Evolutionary conservation across 129 eudicot genomes (phyloP), one percentile per base, ranked within the genome.

Genomic region (Oenanthe sinensis): DNA sequence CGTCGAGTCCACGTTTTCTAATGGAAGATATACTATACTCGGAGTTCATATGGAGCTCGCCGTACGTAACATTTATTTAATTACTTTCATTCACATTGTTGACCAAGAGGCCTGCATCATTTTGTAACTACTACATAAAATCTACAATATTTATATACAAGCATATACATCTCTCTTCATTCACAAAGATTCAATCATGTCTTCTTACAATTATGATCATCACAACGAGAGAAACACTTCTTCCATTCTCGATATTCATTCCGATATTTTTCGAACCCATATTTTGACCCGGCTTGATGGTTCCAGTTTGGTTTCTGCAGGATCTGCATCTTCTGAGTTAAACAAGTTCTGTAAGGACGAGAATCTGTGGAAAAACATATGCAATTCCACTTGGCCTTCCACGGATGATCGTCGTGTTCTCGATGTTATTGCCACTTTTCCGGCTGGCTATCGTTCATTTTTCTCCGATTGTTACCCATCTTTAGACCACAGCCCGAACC

Each of bases 351-450:
- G 70, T 44, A 76, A 44, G 39, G 72, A 75, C 4, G 76, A 76
- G 17, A 63, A 39, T 16, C 70, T 81, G 7, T 81, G 76, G 84
- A 36, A 8, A 8, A 8, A 82, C 22, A 19, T 78, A 12, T 77
- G 78, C 26, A 52, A 36, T 62, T 52, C 78, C 78, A 46, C 54
- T 15, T 82, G 85, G 85, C 79, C 85, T 3, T 78, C 85, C 8
- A 45, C 78, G 15, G 30, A 43, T 73, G 45, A 78, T n/a, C 85
- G 54, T 15, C 79, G 60, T 36, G 19, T 82, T 44, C 71, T 55
- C 8, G 24, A 73, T 65, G 6, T 74, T 73, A 78, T 82, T 42
- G 8, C 52, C 17, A 5, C 75, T n/a, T 78, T 77, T 75, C 70
- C 85, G 8, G 15, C 69, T 10, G 79, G 82, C 10, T 67, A 82